Percentiles rank a stretch among this genome's conserved stretches.
phyloP scores from a whole-genome alignment of 768 basidiomycete species.

The Leccinum truebloodii region DNA sequence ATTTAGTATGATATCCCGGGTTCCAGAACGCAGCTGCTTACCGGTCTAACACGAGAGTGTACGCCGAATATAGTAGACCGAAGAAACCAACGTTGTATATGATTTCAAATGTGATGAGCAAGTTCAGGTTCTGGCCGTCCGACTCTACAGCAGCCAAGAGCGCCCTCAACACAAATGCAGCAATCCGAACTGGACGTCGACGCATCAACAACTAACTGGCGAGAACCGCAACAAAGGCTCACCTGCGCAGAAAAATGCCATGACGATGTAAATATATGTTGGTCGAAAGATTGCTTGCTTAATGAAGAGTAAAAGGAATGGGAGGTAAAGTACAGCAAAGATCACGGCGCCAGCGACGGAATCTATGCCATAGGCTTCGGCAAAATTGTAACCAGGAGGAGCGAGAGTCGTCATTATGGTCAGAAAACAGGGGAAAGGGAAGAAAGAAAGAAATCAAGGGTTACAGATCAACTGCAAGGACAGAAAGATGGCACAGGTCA shows the following conservation, averaged over 20 bases:
- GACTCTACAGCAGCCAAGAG: slow-evolving; percentile 26
- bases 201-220: background rate
- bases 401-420: slow-evolving; percentile 19
- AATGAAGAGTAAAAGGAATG: slow-evolving; percentile 27
- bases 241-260: slow-evolving; percentile 33
- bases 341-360: slow-evolving; percentile 34
- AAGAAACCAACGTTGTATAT: slow-evolving; percentile 40
- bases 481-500: background rate
- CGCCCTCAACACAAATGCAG: slow-evolving; percentile 34
- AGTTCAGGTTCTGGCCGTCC: slow-evolving; percentile 23
- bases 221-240: slow-evolving; percentile 3
- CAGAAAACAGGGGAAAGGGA: background rate
- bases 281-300: slow-evolving; percentile 21
- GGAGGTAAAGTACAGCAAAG: slow-evolving; percentile 33
- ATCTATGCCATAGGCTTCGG: slow-evolving; percentile 28
- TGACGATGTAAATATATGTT: slow-evolving; percentile 31
- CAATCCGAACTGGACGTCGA: slow-evolving; percentile 26
- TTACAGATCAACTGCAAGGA: slow-evolving; percentile 26
- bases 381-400: slow-evolving; percentile 24
- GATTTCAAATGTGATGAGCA: slow-evolving; percentile 32
- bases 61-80: slow-evolving; percentile 36
- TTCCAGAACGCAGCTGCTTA: slow-evolving; percentile 9
- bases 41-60: slow-evolving; percentile 36
- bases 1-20: background rate
- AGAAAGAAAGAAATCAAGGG: background rate